Base-by-base conservation (phyloP, 345 rosid species). In the Gynandropsis gynandra region DNA sequence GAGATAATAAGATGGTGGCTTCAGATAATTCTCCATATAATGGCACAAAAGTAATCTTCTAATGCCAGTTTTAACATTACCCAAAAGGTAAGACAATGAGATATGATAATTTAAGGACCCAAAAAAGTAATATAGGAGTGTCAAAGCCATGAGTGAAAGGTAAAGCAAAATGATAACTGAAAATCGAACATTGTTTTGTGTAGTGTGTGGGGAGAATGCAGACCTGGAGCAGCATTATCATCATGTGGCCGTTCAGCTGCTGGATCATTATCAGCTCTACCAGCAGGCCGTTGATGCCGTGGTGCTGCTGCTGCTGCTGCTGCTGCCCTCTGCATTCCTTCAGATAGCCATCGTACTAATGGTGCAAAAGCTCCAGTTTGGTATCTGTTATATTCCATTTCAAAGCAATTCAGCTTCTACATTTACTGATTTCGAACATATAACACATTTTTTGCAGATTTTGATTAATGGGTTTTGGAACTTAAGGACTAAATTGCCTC, bases 291-390 rank as follows among this genome's bases (percentile, higher is more conserved):
- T 0, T 80, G 86, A 42, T 74, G 89, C 40, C 40, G 79, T 54
- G 96, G 95, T 63, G 95, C 95, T 11, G 80, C 81, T 41, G 94
- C 99, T 15, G 95, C 97, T 63, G 95, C 95, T 11, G 80, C 81
- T 41, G 94, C 99, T 15, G 95, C 97, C 71, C 99, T 93, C 49
- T 81, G 94, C 99, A 88, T 93, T 55, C 95, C 87, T 69, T 85
- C 96, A 11, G 97, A 83, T 41, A 93, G 90, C 99, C 96, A 78
- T 56, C 82, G 74, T 19, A 88, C 67, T 60, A 93, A 69, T 1
- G 99, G 97, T 38, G 99, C 72, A 21, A 93, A 87, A 53, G 94
- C 99, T 59, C 97, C 99, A 37, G 97, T 88, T 74, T 88, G 97
- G 70, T 93, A 88, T 58, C 99, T 93, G 76, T 14, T 40, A 47